A percentile compares a stretch with the other conserved stretches of the same genome.
Evolutionary conservation across 2,329 filamentous ascomycete species (phyloP).

Genomic region (Pseudopithomyces maydicus): DNA sequence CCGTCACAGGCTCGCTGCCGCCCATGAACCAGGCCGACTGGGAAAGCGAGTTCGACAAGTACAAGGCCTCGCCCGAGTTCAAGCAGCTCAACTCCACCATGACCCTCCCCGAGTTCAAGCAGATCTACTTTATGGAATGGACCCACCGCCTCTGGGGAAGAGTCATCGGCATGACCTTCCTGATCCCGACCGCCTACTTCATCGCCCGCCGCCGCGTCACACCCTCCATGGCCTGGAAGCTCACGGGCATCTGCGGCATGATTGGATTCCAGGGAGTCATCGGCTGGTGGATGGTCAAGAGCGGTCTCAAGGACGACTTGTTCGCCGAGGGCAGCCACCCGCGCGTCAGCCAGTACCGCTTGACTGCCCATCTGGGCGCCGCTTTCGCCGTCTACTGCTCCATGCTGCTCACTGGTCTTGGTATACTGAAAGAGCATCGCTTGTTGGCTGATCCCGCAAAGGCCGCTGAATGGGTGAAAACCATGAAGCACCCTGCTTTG

Average conservation of each 20-base stretch:
- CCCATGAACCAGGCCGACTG: slow-evolving; percentile 80
- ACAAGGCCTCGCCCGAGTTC: slow-evolving; percentile 91
- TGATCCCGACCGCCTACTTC: slow-evolving; percentile 87
- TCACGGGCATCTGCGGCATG: slow-evolving; percentile 82
- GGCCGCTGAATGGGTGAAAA: slow-evolving; percentile 64
- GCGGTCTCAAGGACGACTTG: slow-evolving; percentile 91
- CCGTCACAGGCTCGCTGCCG: slow-evolving; percentile 89
- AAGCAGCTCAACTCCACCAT: slow-evolving; percentile 90
- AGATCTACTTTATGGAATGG: slow-evolving; percentile 99
- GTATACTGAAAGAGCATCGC: slow-evolving; percentile 77
- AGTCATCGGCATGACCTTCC: slow-evolving; percentile 86
- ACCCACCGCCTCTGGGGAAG: slow-evolving; percentile 92
- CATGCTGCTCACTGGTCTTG: slow-evolving; percentile 89
- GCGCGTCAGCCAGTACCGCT: slow-evolving; percentile 90
- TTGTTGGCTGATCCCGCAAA: slow-evolving; percentile 70
- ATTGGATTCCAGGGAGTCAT: slow-evolving; percentile 96
- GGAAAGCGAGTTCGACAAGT: slow-evolving; percentile 92
- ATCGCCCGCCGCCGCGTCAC: slow-evolving; percentile 80
- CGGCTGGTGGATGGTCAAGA: slow-evolving; percentile 99
- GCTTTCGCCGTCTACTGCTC: slow-evolving; percentile 92
- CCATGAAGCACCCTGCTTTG: slow-evolving; percentile 69
- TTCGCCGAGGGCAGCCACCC: slow-evolving; percentile 91
- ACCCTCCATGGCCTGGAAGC: slow-evolving; percentile 73
- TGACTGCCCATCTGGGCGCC: slow-evolving; percentile 85
- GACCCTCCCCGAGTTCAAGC: slow-evolving; percentile 92